Percentiles rank a stretch among this genome's conserved stretches.
Conservation (phyloP, 2,329 filamentous ascomycete species). For the Aspergillus udagawae region DNA sequence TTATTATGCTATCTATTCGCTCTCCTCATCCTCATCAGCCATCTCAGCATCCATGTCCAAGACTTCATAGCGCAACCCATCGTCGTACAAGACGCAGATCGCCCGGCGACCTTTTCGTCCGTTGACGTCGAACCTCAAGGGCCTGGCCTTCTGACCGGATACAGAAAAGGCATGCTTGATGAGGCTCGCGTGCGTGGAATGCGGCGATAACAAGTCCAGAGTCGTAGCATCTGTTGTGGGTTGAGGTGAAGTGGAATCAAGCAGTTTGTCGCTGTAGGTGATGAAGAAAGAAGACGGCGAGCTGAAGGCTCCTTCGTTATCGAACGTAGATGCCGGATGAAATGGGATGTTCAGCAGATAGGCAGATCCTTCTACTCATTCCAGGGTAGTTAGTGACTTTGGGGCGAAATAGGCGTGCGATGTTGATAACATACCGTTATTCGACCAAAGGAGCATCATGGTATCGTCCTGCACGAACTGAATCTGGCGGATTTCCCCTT, state of each 20-base stretch:
- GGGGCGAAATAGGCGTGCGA: background rate
- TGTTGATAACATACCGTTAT: constrained; percentile 21
- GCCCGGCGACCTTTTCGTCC: constrained; percentile 51
- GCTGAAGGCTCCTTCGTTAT: constrained; percentile 5
- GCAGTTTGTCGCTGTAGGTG: constrained; percentile 17
- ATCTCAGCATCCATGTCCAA: constrained; percentile 51
- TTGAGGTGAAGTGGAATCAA: constrained; percentile 8
- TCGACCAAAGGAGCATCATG: constrained; percentile 57
- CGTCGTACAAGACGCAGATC: constrained; percentile 53
- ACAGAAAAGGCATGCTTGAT: constrained; percentile 46
- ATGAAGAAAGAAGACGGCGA: constrained; percentile 11
- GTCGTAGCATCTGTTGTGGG: constrained; percentile 8
- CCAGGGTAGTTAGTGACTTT: constrained; percentile 1
- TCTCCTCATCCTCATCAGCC: constrained; percentile 26
- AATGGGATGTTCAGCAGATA: constrained; percentile 35
- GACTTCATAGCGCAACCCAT: constrained; percentile 52
- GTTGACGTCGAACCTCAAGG: constrained; percentile 51
- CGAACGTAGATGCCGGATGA: constrained; percentile 12
- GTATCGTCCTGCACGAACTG: constrained; percentile 63
- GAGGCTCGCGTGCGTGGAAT: constrained; percentile 17
- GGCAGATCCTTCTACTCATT: constrained; percentile 19
- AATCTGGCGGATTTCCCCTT: constrained; percentile 51
- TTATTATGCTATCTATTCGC: constrained; percentile 11
- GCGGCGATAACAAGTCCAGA: constrained; percentile 18
- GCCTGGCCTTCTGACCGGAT: constrained; percentile 43